A percentile compares a stretch with the other conserved stretches of the same genome.
These are phyloP conservation scores for Alloascoidea hylecoeti DNA, from an alignment of 805 yeast genomes.

Conservation along the genomic window DNA sequence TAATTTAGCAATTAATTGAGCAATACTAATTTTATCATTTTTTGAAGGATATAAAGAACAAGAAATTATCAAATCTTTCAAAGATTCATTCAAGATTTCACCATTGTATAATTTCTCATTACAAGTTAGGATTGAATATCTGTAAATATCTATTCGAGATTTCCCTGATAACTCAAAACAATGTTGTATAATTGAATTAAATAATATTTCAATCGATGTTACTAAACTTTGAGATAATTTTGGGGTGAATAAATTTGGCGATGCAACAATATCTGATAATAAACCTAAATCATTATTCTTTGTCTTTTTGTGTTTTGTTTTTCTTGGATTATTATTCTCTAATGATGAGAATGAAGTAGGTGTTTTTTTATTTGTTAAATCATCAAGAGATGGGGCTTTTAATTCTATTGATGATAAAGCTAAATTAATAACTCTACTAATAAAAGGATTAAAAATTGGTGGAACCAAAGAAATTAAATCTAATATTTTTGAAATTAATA, in stretches of 20 bases:
- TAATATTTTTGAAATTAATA: neutral
- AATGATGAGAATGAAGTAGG: no score
- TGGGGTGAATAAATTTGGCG: no score
- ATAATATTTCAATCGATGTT: constrained; percentile 26
- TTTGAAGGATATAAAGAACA: constrained; percentile 58
- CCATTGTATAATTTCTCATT: constrained; percentile 16
- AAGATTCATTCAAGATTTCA: constrained; percentile 14
- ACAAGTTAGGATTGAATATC: constrained; percentile 25
- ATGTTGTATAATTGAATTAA: constrained; percentile 30
- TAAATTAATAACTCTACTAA: neutral
- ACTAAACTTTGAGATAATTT: constrained; percentile 7
- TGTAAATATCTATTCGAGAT: constrained; percentile 43
- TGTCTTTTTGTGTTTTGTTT: no score
- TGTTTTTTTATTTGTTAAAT: neutral
- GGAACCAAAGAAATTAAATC: neutral
- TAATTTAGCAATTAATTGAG: constrained; percentile 54
- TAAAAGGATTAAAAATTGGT: neutral
- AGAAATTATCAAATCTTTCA: constrained; percentile 29
- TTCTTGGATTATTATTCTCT: no score
- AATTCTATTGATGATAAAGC: no score
- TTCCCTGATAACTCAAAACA: constrained; percentile 42
- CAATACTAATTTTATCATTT: constrained; percentile 41
- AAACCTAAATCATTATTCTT: neutral
- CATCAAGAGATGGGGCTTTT: neutral
- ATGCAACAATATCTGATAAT: neutral